Percentiles rank a stretch among this genome's conserved stretches.
These are phyloP conservation scores for Leptodontidium sp. DNA, from an alignment of 2,329 filamentous ascomycete genomes.

Conservation along the genomic window DNA sequence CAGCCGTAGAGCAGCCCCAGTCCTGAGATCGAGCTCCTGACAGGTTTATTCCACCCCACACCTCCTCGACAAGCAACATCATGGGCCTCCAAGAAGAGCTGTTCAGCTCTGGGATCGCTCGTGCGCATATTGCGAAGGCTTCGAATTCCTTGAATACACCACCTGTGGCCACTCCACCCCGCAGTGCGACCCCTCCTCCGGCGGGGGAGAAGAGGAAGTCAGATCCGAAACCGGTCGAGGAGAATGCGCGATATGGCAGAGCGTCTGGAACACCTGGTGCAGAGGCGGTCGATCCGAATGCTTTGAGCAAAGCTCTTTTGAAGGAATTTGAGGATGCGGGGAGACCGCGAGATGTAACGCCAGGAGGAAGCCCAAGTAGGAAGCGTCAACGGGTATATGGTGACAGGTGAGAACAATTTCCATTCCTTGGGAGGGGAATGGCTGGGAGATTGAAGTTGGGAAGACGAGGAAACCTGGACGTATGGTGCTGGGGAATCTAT, in stretches of 20 bases:
- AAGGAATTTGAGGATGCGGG: conserved; percentile 68
- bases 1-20: neutral
- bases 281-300: conserved; percentile 57
- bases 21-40: conserved; percentile 9
- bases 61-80: conserved; percentile 24
- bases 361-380: conserved; percentile 70
- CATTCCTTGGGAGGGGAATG: neutral
- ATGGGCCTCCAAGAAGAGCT: conserved; percentile 44
- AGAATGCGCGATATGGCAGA: conserved; percentile 35
- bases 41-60: neutral
- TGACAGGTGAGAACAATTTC: conserved; percentile 52
- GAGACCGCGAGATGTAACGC: conserved; percentile 66
- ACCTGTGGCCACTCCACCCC: conserved; percentile 44
- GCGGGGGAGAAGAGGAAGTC: conserved; percentile 43
- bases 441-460: neutral
- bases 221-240: conserved; percentile 41
- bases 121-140: conserved; percentile 38
- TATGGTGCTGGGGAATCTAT: neutral
- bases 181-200: conserved; percentile 44
- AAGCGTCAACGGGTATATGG: conserved; percentile 74
- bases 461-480: neutral
- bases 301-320: conserved; percentile 64
- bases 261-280: conserved; percentile 29
- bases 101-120: conserved; percentile 38
- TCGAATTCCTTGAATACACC: conserved; percentile 42